These are phyloP conservation scores for Thermomucor indicae-seudaticae DNA, from an alignment of 371 early-diverging fungal genomes.

Conservation along the genomic window DNA sequence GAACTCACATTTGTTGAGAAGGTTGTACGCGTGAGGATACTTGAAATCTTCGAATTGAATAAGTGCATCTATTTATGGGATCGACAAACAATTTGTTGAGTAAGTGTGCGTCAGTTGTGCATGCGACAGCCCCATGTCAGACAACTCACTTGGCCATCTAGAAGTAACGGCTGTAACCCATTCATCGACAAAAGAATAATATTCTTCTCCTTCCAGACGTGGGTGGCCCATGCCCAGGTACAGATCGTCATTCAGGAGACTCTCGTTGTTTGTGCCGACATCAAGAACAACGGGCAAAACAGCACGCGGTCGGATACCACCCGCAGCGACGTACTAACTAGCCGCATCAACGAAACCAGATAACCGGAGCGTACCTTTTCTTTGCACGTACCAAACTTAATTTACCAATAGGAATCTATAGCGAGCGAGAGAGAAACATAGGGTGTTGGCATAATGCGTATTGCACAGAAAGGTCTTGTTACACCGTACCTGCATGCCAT, in stretches of 20 bases:
- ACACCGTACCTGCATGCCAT: slow-evolving; percentile 52
- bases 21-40: slow-evolving; percentile 54
- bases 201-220: slow-evolving; percentile 56
- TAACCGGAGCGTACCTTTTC: slow-evolving; percentile 8
- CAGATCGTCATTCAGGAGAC: slow-evolving; percentile 54
- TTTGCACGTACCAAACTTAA: slow-evolving; percentile 44
- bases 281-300: slow-evolving; percentile 64
- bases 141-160: slow-evolving; percentile 59
- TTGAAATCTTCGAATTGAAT: slow-evolving; percentile 59
- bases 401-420: slow-evolving; percentile 53
- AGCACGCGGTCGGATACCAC: slow-evolving; percentile 61
- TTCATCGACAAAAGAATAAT: slow-evolving; percentile 63
- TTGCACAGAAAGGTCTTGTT: background rate
- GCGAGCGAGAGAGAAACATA: too few species aligned
- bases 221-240: slow-evolving; percentile 66
- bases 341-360: too few species aligned
- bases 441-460: too few species aligned
- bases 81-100: background rate
- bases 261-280: slow-evolving; percentile 63
- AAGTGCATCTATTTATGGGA: slow-evolving; percentile 42
- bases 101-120: background rate
- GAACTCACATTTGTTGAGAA: slow-evolving; percentile 52
- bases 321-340: slow-evolving; percentile 55
- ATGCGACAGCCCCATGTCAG: background rate
- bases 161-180: slow-evolving; percentile 58